These are phyloP conservation scores for Chytridium lagenaria DNA, from an alignment of 371 early-diverging fungal species.

Conservation along the genomic window DNA sequence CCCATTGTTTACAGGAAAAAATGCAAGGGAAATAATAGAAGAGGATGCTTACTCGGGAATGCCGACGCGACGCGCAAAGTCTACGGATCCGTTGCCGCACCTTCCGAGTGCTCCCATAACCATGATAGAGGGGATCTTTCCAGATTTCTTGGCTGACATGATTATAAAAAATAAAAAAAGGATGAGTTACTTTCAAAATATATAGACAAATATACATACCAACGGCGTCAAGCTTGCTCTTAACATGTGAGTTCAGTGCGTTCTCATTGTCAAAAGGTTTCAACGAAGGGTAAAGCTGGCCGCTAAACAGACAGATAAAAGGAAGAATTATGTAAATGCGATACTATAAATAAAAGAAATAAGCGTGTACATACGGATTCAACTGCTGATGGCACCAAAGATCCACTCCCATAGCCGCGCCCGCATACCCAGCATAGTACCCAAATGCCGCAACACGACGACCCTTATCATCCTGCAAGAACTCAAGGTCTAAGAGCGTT, in stretches of 20 bases:
- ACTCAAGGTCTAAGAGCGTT: constrained; percentile 91
- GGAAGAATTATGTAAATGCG: not conserved
- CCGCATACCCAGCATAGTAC: constrained; percentile 96
- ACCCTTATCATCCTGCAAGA: constrained; percentile 79
- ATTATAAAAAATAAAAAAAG: not conserved
- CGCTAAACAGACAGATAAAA: not conserved
- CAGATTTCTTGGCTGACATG: constrained; percentile 54
- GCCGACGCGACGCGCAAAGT: constrained; percentile 82
- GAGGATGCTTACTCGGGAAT: constrained; percentile 69
- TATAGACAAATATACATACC: constrained; percentile 51
- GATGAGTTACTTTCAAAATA: not conserved
- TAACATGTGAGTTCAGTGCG: constrained; percentile 74
- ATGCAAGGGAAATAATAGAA: constrained; percentile 6
- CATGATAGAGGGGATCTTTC: constrained; percentile 82
- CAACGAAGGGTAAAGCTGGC: constrained; percentile 67
- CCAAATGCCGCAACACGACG: constrained; percentile 97
- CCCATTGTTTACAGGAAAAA: no score
- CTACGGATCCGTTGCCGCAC: constrained; percentile 91
- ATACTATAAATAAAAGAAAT: not conserved
- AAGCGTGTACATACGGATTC: constrained; percentile 7
- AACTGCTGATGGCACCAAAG: constrained; percentile 84
- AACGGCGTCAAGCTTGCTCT: constrained; percentile 71
- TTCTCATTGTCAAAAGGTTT: constrained; percentile 87
- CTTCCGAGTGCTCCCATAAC: constrained; percentile 98
- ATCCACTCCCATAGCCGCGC: constrained; percentile 90